phyloP scores from a whole-genome alignment of 495 filamentous ascomycete genomes.

The Cercophora samala region DNA sequence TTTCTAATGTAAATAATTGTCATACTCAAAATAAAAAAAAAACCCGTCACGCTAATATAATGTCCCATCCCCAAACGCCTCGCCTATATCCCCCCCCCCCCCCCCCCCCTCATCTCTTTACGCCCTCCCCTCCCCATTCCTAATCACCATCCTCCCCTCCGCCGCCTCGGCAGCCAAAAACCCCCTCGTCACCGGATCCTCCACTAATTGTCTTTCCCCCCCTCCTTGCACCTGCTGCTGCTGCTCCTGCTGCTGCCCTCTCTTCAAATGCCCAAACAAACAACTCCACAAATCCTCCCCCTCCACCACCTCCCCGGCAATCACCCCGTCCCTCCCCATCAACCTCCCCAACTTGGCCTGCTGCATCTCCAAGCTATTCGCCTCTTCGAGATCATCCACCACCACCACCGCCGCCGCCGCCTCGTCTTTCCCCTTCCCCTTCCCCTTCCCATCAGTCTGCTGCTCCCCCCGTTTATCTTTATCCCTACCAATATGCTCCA shows the following conservation, averaged over 20 bases:
- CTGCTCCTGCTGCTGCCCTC: slow-evolving; percentile 18
- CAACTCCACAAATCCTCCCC: slow-evolving; percentile 86
- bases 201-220: slow-evolving; percentile 3
- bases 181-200: slow-evolving; percentile 23
- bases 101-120: not conserved
- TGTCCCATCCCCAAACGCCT: too few species aligned
- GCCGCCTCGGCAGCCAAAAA: slow-evolving; percentile 35
- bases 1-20: too few species aligned
- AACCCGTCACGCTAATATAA: too few species aligned
- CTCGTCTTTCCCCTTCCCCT: slow-evolving; percentile 27
- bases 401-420: slow-evolving; percentile 33
- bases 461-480: not conserved
- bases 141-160: slow-evolving; percentile 18
- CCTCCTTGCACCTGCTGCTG: slow-evolving; percentile 17
- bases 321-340: slow-evolving; percentile 59
- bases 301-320: slow-evolving; percentile 76
- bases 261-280: slow-evolving; percentile 64
- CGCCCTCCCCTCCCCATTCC: not conserved
- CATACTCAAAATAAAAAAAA: too few species aligned
- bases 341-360: slow-evolving; percentile 62
- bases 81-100: not conserved
- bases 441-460: slow-evolving; percentile 18
- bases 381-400: slow-evolving; percentile 62
- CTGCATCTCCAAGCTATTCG: slow-evolving; percentile 79
- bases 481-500: slow-evolving; percentile 65